These are phyloP conservation scores for Hanseniaspora mollemarum DNA, from an alignment of 805 yeast species.

Conservation along the genomic window DNA sequence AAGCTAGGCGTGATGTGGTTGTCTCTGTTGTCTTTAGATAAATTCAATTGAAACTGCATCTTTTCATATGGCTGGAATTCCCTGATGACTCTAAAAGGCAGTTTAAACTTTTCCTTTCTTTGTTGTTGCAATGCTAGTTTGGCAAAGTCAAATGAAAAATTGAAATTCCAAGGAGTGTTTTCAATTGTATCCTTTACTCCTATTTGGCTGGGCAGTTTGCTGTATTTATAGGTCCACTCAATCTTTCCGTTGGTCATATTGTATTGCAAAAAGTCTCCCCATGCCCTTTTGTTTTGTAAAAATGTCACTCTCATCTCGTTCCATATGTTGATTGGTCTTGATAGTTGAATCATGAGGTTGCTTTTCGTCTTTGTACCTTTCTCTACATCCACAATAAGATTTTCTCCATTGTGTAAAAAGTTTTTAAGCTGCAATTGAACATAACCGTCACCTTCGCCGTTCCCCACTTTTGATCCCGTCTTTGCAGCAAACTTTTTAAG, in stretches of 20 bases:
- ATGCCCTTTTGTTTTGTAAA: slow-evolving; percentile 17
- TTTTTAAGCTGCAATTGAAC: slow-evolving; percentile 57
- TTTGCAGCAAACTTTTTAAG: slow-evolving; percentile 65
- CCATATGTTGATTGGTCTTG: slow-evolving; percentile 40
- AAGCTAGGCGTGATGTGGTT: slow-evolving; percentile 33
- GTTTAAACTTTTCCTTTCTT: slow-evolving; percentile 1
- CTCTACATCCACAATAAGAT: slow-evolving; percentile 43
- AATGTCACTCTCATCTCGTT: slow-evolving; percentile 31
- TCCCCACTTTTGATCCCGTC: slow-evolving; percentile 92
- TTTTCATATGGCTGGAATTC: slow-evolving; percentile 12
- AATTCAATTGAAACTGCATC: slow-evolving; percentile 2
- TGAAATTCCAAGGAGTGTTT: slow-evolving; percentile 20
- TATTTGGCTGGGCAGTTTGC: slow-evolving; percentile 24
- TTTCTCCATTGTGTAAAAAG: slow-evolving; percentile 60
- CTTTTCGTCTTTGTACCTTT: slow-evolving; percentile 51
- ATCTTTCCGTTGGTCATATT: slow-evolving; percentile 24
- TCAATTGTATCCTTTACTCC: slow-evolving; percentile 27
- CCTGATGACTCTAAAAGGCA: slow-evolving; percentile 6
- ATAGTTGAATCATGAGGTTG: slow-evolving; percentile 42
- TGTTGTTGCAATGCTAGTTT: slow-evolving; percentile 13
- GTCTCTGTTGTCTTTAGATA: slow-evolving; percentile 35
- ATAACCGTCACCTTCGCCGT: slow-evolving; percentile 94
- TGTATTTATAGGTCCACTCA: slow-evolving; percentile 30
- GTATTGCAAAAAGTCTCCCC: slow-evolving; percentile 15
- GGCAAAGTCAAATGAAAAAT: not conserved